Percentiles rank a stretch among this genome's conserved stretches.
Conservation (phyloP, 2,329 filamentous ascomycete species). For the Rosellinia necatrix region DNA sequence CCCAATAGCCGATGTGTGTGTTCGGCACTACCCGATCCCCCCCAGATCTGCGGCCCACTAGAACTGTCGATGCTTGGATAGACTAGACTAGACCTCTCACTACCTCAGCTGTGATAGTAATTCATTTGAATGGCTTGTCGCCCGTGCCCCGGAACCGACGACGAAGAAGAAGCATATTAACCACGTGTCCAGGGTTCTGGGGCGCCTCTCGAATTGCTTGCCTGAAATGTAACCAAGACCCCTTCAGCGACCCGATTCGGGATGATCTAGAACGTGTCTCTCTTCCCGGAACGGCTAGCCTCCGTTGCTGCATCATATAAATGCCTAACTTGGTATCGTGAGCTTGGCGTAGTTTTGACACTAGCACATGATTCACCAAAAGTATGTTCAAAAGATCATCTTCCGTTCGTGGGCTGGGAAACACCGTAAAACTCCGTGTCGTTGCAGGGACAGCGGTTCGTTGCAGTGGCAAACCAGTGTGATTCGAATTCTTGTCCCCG, state of each 20-base stretch:
- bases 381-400: background rate
- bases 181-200: slow-evolving; percentile 16
- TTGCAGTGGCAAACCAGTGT: background rate
- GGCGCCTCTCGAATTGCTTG: background rate
- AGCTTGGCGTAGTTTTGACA: slow-evolving; percentile 2
- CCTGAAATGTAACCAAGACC: slow-evolving; percentile 4
- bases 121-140: background rate
- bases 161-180: background rate
- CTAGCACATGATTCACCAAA: no score
- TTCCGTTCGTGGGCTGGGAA: background rate
- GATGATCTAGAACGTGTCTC: slow-evolving; percentile 18
- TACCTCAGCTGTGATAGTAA: background rate
- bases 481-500: background rate
- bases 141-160: background rate
- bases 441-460: background rate
- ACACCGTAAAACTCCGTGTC: background rate
- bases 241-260: background rate
- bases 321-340: background rate
- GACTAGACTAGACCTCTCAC: background rate
- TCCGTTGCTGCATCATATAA: slow-evolving; percentile 2
- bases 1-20: background rate
- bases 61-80: no score
- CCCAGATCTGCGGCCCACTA: background rate
- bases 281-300: slow-evolving; percentile 14
- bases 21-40: slow-evolving; percentile 10